Evolutionary conservation across 2,329 filamentous ascomycete species (phyloP), one percentile per base, ranked within the genome.

Genomic region (Colletotrichum ledebouriae): DNA sequence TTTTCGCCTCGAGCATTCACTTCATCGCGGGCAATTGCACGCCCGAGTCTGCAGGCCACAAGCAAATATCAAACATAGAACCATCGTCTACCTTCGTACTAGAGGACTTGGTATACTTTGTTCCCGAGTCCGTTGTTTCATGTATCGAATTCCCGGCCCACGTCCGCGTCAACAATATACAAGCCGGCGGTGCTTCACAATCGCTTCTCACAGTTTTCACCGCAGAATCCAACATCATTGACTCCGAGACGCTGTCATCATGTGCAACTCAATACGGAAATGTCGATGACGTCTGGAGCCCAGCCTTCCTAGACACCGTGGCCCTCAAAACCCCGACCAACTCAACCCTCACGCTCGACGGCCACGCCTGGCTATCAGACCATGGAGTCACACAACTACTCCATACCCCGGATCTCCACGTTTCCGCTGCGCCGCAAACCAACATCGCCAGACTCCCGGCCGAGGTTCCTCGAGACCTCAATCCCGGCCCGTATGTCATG

Each of bases 211-310:
- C 47, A 17, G 55, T 49, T 41, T 49, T 62, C 22, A 50, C 47
- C 37, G 56, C 63, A n/a, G 62, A 58, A 39, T 49, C 55, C 15
- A 44, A 41, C 50, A 50, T 33, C 29, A 67, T 50, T 13, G 15
- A 29, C 11, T 50, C 47, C 0, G 10, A 50, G 4, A 12, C 25
- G 5, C 22, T 50, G 2, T 29, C 11, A 0, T n/a, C 12, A n/a
- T 33, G 22, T 13, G 11, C 47, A n/a, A 22, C 25, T 9, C 47
- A 33, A 9, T 50, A 50, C 47, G 47, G 11, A 4, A 29, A 15
- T 15, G 12, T 50, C 13, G 47, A 50, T 20, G 47, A 50, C 22
- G 47, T 50, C 47, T 50, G 47, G 47, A 29, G 20, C 29, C 11
- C 47, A 6, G 12, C 20, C 15, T 50, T 50, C 47, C 25, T 50